Base-by-base conservation (phyloP, 2,329 filamentous ascomycete species). In the Talaromyces rugulosus region DNA sequence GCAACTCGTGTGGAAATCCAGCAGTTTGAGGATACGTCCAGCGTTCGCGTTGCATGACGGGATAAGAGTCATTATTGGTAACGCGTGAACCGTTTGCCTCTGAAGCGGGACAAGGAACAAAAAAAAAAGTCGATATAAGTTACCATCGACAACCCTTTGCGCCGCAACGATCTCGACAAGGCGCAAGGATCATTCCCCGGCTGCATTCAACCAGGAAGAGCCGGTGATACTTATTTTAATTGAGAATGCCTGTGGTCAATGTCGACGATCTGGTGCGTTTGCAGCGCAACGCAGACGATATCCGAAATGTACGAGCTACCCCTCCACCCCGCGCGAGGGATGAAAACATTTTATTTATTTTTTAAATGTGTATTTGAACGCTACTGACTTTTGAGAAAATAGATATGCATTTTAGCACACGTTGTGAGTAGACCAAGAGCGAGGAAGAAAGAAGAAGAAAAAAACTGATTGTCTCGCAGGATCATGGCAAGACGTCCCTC, bases 401-500 rank as follows among this genome's bases (percentile, higher is more conserved):
- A 92, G 90, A 96, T 97, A 67, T 97, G 94, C 76, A 96, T 98
- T 70, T 80, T 98, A 67, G 94, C 94, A 54, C 94, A 98, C 75
- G 94, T 98, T 71, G 85, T 88, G 83, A 75, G 84, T 82, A 53
- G 42, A 47, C 33, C 40, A 14, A 18, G 8, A n/a, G 27, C 33
- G 9, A 3, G 51, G 23, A 42, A 58, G 3, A 57, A 8, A 4
- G 12, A 8, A 3, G 47, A 31, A 16, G 33, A 30, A 16, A 33
- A 3, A 40, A 47, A 36, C 54, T 57, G 30, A 63, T 36, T 42
- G 42, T 68, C 16, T 62, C 63, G 47, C 72, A 88, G 86, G 95
- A 99, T 76, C 95, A 99, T 83, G 95, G 95, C 71, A 99, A 99
- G 78, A 99, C 95, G 2, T 98, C 95, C 36, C 86, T 99, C 68